Percentiles rank a stretch among this genome's conserved stretches.
Evolutionary conservation across 208 protist genomes (phyloP).

Genomic region (Crithidia bombi): DNA sequence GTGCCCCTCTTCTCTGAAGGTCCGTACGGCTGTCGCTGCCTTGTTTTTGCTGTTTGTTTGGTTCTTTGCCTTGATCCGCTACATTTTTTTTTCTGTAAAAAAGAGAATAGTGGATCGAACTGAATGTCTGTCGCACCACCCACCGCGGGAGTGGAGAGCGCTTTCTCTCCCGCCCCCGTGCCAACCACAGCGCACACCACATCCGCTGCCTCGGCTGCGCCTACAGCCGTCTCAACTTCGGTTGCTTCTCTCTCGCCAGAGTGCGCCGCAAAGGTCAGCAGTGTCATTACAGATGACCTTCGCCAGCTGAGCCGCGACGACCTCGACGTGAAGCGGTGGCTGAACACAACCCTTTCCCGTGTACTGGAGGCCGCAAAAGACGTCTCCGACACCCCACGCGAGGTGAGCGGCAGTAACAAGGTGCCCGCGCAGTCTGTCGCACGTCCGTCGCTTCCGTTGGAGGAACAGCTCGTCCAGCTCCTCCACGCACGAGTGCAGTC

Average conservation of each 20-base stretch:
- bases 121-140: background rate
- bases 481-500: conserved; percentile 56
- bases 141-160: background rate
- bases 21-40: no score
- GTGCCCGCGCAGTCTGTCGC: background rate
- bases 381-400: background rate
- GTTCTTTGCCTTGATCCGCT: no score
- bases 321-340: conserved; percentile 62
- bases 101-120: background rate
- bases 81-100: no score
- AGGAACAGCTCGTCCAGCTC: conserved; percentile 45
- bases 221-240: background rate
- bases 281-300: conserved; percentile 33
- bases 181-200: background rate
- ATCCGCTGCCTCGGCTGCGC: background rate
- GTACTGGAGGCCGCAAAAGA: conserved; percentile 29
- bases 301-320: conserved; percentile 35
- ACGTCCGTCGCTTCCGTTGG: conserved; percentile 22
- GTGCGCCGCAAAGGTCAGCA: conserved; percentile 22
- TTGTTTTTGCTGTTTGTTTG: no score
- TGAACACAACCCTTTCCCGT: conserved; percentile 47
- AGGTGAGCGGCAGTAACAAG: background rate
- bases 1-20: no score
- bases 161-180: no score
- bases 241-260: conserved; percentile 16